Evolutionary conservation across 148 eudicot genomes (phyloP).

Genomic region (Vaccinium vitisidaea): DNA sequence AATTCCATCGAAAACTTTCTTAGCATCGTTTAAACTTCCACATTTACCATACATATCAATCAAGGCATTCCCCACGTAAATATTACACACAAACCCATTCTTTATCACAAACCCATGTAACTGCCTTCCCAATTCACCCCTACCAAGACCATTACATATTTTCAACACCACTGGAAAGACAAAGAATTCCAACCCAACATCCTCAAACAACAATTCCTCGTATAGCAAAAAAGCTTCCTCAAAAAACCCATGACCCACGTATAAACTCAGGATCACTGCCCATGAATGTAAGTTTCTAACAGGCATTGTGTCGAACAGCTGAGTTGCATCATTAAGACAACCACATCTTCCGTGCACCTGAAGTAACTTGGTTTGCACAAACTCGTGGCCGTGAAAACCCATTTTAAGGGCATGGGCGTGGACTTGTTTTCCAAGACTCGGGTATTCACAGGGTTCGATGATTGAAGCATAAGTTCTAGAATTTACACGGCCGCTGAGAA

Average conservation of each 20-base stretch:
- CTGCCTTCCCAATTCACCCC: constrained; percentile 53
- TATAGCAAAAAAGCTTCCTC: constrained; percentile 40
- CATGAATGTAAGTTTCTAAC: constrained; percentile 47
- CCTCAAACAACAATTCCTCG: constrained; percentile 34
- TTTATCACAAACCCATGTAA: constrained; percentile 53
- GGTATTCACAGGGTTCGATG: constrained; percentile 39
- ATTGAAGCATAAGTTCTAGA: constrained; percentile 43
- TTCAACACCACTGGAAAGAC: constrained; percentile 53
- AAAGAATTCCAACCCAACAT: constrained; percentile 48
- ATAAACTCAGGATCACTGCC: constrained; percentile 35
- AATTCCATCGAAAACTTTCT: constrained; percentile 36
- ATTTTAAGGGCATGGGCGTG: constrained; percentile 49
- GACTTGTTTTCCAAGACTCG: constrained; percentile 40
- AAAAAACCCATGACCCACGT: constrained; percentile 37
- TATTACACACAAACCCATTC: constrained; percentile 34
- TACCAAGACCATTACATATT: constrained; percentile 44
- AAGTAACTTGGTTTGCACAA: constrained; percentile 49
- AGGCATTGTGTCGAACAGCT: constrained; percentile 53
- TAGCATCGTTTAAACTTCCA: constrained; percentile 36
- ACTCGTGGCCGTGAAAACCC: constrained; percentile 52
- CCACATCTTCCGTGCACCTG: constrained; percentile 40
- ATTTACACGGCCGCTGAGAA: constrained; percentile 18
- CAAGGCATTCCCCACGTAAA: constrained; percentile 56
- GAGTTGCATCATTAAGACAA: constrained; percentile 33
- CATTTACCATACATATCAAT: constrained; percentile 74